These are phyloP conservation scores for Lepiota venenata DNA, from an alignment of 768 basidiomycete genomes.

Conservation along the genomic window DNA sequence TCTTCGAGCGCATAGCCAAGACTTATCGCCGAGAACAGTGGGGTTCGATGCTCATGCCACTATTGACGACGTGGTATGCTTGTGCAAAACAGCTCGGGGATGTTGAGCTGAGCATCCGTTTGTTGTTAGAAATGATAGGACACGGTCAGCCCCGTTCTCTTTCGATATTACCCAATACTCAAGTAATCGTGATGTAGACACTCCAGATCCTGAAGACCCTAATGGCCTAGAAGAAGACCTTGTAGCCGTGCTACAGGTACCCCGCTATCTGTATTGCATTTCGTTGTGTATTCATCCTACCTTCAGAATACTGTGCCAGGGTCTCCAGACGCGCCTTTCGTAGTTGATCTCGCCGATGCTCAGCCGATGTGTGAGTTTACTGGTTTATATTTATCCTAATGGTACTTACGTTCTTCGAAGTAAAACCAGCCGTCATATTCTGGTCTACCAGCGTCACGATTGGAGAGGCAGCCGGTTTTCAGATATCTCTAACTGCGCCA, in stretches of 20 bases:
- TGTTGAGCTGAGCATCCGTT: constrained; percentile 67
- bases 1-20: constrained; percentile 90
- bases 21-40: constrained; percentile 87
- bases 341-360: constrained; percentile 62
- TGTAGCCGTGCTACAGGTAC: constrained; percentile 67
- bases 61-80: constrained; percentile 77
- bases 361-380: constrained; percentile 53
- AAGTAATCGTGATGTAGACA: constrained; percentile 22
- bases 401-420: constrained; percentile 33
- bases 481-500: constrained; percentile 62
- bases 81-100: constrained; percentile 79
- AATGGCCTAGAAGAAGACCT: constrained; percentile 65
- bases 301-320: constrained; percentile 69
- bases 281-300: neutral
- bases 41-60: constrained; percentile 67
- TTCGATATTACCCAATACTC: neutral
- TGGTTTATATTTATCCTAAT: constrained; percentile 9
- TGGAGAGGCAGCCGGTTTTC: constrained; percentile 65
- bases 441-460: constrained; percentile 65
- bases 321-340: constrained; percentile 48
- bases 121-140: constrained; percentile 83
- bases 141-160: constrained; percentile 47
- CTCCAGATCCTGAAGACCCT: constrained; percentile 41
- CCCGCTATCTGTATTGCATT: constrained; percentile 9
- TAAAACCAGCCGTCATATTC: constrained; percentile 65